Percentiles rank a stretch among this genome's conserved stretches.
These are phyloP conservation scores for Adansonia digitata DNA, from an alignment of 345 rosid species.

Conservation along the genomic window DNA sequence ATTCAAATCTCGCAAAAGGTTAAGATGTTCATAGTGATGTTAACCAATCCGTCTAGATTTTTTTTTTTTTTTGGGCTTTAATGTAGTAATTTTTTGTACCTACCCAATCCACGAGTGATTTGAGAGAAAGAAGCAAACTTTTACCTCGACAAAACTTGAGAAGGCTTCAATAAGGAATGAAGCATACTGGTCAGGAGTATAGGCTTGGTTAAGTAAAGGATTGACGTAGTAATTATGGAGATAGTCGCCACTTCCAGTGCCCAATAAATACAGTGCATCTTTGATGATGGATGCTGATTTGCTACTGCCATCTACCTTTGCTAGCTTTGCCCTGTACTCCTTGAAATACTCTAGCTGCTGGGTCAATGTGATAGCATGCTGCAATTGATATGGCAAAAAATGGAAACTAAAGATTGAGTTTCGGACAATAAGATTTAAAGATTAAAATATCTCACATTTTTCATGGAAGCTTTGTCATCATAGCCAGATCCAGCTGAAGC, in stretches of 20 bases:
- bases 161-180: constrained; percentile 48
- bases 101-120: background rate
- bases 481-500: constrained; percentile 84
- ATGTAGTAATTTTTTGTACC: background rate
- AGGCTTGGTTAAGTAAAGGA: constrained; percentile 49
- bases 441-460: background rate
- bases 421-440: background rate
- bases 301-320: constrained; percentile 51
- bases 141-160: constrained; percentile 61
- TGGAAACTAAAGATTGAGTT: background rate
- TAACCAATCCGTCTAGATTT: no score
- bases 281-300: constrained; percentile 54
- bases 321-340: constrained; percentile 72
- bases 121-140: no score
- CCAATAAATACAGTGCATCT: constrained; percentile 55
- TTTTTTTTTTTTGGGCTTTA: background rate
- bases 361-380: constrained; percentile 77
- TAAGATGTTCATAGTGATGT: no score
- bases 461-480: constrained; percentile 60
- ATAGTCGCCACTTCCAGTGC: constrained; percentile 85
- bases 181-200: constrained; percentile 64
- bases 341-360: constrained; percentile 69
- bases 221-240: constrained; percentile 82
- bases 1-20: no score
- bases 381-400: constrained; percentile 16